Evolutionary conservation across 176 grass and related monocot genomes (phyloP).

Genomic region (Alopecurus myosuroides): DNA sequence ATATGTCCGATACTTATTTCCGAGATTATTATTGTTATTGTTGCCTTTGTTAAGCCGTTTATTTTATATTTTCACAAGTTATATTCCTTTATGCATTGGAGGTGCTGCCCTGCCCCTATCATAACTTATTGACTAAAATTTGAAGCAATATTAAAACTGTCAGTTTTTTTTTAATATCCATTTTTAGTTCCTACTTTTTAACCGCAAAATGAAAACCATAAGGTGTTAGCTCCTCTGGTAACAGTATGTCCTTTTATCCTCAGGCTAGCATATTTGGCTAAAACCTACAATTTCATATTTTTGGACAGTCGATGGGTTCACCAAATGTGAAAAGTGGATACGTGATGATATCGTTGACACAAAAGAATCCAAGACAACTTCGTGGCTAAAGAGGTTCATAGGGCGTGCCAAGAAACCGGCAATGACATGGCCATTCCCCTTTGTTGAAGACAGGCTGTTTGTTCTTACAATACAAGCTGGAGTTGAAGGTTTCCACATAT

Average conservation of each 20-base stretch:
- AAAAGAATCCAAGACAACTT: slow-evolving; percentile 92
- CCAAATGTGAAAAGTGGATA: slow-evolving; percentile 99
- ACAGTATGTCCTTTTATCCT: slow-evolving; percentile 22
- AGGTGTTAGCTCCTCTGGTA: background rate
- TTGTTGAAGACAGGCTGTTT: slow-evolving; percentile 88
- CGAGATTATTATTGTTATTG: background rate
- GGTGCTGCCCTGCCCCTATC: background rate
- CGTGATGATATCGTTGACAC: slow-evolving; percentile 63
- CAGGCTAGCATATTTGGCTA: slow-evolving; percentile 46
- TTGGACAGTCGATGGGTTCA: slow-evolving; percentile 89
- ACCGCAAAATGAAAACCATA: background rate
- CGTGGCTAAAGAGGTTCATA: slow-evolving; percentile 95
- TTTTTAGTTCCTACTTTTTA: background rate
- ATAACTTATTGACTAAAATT: background rate
- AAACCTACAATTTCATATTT: slow-evolving; percentile 38
- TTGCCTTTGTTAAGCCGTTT: background rate
- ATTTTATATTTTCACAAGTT: background rate
- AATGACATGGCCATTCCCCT: slow-evolving; percentile 93
- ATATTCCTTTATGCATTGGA: background rate
- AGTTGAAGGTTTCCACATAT: slow-evolving; percentile 95
- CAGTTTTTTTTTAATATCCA: background rate
- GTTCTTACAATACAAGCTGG: slow-evolving; percentile 95
- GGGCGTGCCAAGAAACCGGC: slow-evolving; percentile 96
- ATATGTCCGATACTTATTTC: background rate
- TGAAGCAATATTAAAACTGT: background rate